phyloP scores from a whole-genome alignment of 306 rosid genomes.

The Bauhinia variegata region DNA sequence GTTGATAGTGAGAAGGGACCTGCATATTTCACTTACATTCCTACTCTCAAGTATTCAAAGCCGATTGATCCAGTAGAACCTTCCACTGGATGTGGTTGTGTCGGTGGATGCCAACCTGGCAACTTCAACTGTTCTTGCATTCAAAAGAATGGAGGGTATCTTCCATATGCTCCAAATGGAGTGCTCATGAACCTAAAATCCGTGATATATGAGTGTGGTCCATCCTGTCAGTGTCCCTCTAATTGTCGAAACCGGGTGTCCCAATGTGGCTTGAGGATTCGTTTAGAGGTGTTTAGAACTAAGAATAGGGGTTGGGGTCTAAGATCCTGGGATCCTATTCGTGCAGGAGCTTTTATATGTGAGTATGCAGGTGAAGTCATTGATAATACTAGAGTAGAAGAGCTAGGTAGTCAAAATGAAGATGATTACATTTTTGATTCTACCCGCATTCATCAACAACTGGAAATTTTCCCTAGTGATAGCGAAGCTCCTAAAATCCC shows the following conservation, averaged over 20 bases:
- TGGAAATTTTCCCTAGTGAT: conserved; percentile 73
- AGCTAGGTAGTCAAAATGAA: conserved; percentile 66
- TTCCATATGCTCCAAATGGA: conserved; percentile 65
- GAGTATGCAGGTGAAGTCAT: conserved; percentile 92
- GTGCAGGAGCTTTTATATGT: conserved; percentile 82
- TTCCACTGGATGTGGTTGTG: conserved; percentile 68
- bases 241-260: conserved; percentile 75
- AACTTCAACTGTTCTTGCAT: conserved; percentile 69
- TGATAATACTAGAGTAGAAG: conserved; percentile 59
- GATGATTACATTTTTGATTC: conserved; percentile 80
- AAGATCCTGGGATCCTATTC: conserved; percentile 91
- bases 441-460: conserved; percentile 64
- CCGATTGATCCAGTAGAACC: conserved; percentile 51
- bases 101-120: conserved; percentile 72
- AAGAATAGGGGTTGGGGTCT: conserved; percentile 91
- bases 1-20: conserved; percentile 95
- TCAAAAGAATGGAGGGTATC: conserved; percentile 67
- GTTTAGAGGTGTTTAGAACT: conserved; percentile 80
- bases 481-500: conserved; percentile 67
- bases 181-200: conserved; percentile 66
- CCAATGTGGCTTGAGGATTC: conserved; percentile 72
- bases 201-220: conserved; percentile 76
- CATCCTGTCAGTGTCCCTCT: conserved; percentile 79
- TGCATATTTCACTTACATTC: conserved; percentile 73
- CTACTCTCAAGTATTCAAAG: conserved; percentile 66